A percentile compares a stretch with the other conserved stretches of the same genome.
phyloP scores from a whole-genome alignment of 1,284 basidiomycete genomes.

The Puccinia coronata region DNA sequence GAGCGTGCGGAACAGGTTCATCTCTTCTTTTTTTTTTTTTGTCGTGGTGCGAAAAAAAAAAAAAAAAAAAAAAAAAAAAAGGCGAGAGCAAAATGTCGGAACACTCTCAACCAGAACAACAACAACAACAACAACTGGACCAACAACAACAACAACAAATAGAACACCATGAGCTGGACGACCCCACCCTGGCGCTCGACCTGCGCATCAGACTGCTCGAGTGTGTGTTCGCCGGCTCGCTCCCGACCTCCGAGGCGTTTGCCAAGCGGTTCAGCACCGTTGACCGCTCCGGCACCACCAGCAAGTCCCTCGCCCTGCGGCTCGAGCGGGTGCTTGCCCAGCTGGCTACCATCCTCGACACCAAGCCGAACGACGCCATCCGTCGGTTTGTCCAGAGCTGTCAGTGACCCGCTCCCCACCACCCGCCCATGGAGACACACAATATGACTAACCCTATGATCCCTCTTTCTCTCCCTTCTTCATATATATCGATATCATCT shows the following conservation, averaged over 20 bases:
- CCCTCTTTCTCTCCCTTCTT: not conserved
- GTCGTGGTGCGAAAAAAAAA: no score
- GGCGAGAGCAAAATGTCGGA: not conserved
- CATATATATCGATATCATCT: no score
- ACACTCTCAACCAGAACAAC: not conserved
- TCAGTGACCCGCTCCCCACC: constrained; percentile 29
- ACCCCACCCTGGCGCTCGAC: constrained; percentile 52
- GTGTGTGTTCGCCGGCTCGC: constrained; percentile 51
- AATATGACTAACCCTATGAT: not conserved
- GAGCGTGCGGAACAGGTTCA: not conserved
- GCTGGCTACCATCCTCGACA: constrained; percentile 51
- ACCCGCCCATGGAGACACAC: not conserved
- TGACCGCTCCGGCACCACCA: not conserved
- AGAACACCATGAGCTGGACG: not conserved
- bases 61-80: no score
- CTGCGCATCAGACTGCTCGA: constrained; percentile 55
- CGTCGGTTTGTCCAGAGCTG: constrained; percentile 54
- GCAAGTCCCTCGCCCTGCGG: constrained; percentile 51
- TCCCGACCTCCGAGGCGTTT: constrained; percentile 45
- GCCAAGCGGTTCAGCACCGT: constrained; percentile 14
- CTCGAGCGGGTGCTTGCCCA: constrained; percentile 49
- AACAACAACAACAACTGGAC: not conserved
- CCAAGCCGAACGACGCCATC: constrained; percentile 52
- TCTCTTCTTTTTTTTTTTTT: no score
- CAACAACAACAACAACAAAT: not conserved